These are phyloP conservation scores for sweet orange (Citrus sinensis) DNA, from an alignment of 345 rosid genomes.

Conservation along the genomic window DVS_A1.0 CM039168.1:20520501-20521000, in stretches of 20 bases:
- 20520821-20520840: slow-evolving; percentile 71
- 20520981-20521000: slow-evolving; percentile 65
- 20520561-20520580: slow-evolving; percentile 58
- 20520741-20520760: slow-evolving; percentile 97
- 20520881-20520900: background rate
- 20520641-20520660: slow-evolving; percentile 60
- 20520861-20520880: slow-evolving; percentile 8
- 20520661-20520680: slow-evolving; percentile 8
- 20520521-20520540: background rate
- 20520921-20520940: slow-evolving; percentile 5
- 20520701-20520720: slow-evolving; percentile 4
- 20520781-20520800: slow-evolving; percentile 91
- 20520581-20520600: slow-evolving; percentile 76
- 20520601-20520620: slow-evolving; percentile 78
- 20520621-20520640: slow-evolving; percentile 82
- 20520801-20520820: slow-evolving; percentile 78
- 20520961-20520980: background rate
- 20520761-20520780: slow-evolving; percentile 94
- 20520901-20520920: slow-evolving; percentile 11
- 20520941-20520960: slow-evolving; percentile 2
- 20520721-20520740: slow-evolving; percentile 46
- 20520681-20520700: slow-evolving; percentile 13
- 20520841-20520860: slow-evolving; percentile 5
- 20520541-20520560: background rate
- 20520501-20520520: background rate